Conservation (phyloP, 352 stramenopile species). For the Plasmopara muralis region DNA sequence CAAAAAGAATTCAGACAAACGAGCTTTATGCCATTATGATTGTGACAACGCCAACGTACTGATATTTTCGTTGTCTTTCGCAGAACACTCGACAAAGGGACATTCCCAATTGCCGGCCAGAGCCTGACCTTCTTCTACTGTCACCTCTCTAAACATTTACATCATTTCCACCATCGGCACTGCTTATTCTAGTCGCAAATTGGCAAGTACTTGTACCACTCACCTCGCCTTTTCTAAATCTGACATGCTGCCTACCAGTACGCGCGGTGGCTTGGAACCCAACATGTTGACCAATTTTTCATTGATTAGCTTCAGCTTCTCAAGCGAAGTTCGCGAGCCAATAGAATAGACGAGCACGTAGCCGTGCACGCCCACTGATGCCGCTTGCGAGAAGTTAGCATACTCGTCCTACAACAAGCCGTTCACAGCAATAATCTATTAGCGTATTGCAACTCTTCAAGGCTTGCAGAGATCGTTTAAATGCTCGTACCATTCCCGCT, state of each 20-base stretch:
- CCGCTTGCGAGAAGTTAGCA: slow-evolving; percentile 93
- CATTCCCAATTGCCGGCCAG: slow-evolving; percentile 88
- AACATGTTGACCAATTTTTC: slow-evolving; percentile 92
- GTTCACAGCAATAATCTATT: too few relatives aligned
- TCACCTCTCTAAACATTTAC: slow-evolving; percentile 56
- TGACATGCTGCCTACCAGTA: slow-evolving; percentile 93
- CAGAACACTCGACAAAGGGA: slow-evolving; percentile 94
- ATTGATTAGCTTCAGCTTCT: slow-evolving; percentile 93
- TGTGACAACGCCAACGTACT: slow-evolving; percentile 40
- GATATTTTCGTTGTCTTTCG: slow-evolving; percentile 88
- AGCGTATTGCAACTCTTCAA: too few relatives aligned
- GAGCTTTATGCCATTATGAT: too few relatives aligned
- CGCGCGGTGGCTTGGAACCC: slow-evolving; percentile 88
- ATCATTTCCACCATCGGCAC: too few relatives aligned
- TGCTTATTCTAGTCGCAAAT: too few relatives aligned
- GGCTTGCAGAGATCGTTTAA: too few relatives aligned
- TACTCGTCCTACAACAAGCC: slow-evolving; percentile 84
- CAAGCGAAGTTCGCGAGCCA: slow-evolving; percentile 88
- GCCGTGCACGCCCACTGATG: slow-evolving; percentile 92
- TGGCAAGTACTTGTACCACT: slow-evolving; percentile 8
- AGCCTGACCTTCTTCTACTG: slow-evolving; percentile 76
- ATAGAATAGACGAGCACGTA: slow-evolving; percentile 95
- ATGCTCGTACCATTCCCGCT: slow-evolving; percentile 84
- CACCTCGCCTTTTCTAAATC: slow-evolving; percentile 89
- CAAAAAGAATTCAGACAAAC: too few relatives aligned